These are phyloP conservation scores for Phyllosticta citriasiana DNA, from an alignment of 2,329 filamentous ascomycete species.

Conservation along the genomic window DNA sequence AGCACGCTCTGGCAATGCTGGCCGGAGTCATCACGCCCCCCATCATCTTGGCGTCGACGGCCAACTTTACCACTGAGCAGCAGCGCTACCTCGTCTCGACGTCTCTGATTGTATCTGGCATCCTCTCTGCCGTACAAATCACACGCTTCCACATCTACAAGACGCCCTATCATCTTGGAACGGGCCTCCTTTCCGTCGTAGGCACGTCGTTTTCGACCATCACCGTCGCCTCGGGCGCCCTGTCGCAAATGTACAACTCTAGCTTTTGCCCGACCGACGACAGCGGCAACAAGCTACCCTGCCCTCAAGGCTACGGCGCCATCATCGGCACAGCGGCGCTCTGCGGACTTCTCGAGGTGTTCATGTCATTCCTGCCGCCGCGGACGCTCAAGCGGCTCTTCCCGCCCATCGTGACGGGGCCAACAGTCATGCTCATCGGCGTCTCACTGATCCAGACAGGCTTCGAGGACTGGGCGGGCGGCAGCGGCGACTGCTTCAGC, in stretches of 20 bases:
- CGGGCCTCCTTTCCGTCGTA: constrained; percentile 69
- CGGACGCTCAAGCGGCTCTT: constrained; percentile 61
- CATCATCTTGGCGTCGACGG: constrained; percentile 54
- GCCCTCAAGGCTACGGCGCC: constrained; percentile 66
- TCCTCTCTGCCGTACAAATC: constrained; percentile 67
- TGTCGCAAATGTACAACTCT: constrained; percentile 67
- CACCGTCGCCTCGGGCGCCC: constrained; percentile 59
- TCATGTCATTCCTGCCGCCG: constrained; percentile 65
- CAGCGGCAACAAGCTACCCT: constrained; percentile 58
- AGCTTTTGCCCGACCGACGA: constrained; percentile 54
- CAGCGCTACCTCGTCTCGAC: constrained; percentile 73
- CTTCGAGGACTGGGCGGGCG: constrained; percentile 70
- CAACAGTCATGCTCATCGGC: constrained; percentile 61
- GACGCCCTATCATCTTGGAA: constrained; percentile 56
- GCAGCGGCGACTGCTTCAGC: constrained; percentile 49
- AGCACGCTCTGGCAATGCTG: constrained; percentile 68
- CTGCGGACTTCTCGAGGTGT: constrained; percentile 53
- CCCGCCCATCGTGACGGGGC: constrained; percentile 65
- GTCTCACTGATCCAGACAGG: constrained; percentile 61
- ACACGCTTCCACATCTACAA: constrained; percentile 63
- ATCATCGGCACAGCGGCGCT: constrained; percentile 54
- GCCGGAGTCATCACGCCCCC: constrained; percentile 64
- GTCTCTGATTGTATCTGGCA: constrained; percentile 66
- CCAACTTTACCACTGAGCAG: constrained; percentile 50
- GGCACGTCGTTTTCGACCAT: constrained; percentile 72